Evolutionary conservation across 2,329 filamentous ascomycete species (phyloP).

Genomic region (Elsinoe ampelina): DNA sequence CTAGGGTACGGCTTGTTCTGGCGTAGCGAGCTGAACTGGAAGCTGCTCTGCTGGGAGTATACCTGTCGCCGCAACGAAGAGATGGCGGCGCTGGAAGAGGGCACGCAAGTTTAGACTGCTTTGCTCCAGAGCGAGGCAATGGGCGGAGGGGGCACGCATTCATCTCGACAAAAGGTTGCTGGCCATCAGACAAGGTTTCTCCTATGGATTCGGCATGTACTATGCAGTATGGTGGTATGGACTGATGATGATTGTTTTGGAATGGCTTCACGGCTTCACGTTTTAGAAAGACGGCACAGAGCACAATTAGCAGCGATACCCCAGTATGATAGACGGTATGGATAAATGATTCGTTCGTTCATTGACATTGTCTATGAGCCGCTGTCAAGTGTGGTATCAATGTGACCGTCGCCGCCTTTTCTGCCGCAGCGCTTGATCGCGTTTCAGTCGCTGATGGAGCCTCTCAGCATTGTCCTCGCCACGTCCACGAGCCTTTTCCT

Average conservation of each 20-base stretch:
- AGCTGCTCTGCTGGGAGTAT: conserved; percentile 69
- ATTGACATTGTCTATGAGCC: background rate
- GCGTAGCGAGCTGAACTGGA: conserved; percentile 74
- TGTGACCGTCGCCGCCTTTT: background rate
- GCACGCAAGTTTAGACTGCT: conserved; percentile 14
- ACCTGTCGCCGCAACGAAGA: conserved; percentile 10
- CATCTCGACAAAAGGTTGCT: background rate
- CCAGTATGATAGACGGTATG: background rate
- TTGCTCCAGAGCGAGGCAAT: background rate
- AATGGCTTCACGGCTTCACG: conserved; percentile 5
- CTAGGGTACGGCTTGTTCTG: conserved; percentile 54
- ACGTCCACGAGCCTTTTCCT: no score
- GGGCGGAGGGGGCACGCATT: background rate
- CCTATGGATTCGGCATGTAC: background rate
- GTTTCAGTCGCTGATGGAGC: no score
- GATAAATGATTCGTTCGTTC: background rate
- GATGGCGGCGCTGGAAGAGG: conserved; percentile 12
- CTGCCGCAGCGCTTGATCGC: background rate
- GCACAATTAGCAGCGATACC: conserved; percentile 6
- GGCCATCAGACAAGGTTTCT: background rate
- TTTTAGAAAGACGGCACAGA: conserved; percentile 13
- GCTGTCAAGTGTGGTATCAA: background rate
- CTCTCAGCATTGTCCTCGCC: no score
- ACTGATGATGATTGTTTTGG: background rate
- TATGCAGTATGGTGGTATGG: background rate